Base-by-base conservation (phyloP, 371 early-diverging fungal species). In the Apophysomyces trapeziformis region DNA sequence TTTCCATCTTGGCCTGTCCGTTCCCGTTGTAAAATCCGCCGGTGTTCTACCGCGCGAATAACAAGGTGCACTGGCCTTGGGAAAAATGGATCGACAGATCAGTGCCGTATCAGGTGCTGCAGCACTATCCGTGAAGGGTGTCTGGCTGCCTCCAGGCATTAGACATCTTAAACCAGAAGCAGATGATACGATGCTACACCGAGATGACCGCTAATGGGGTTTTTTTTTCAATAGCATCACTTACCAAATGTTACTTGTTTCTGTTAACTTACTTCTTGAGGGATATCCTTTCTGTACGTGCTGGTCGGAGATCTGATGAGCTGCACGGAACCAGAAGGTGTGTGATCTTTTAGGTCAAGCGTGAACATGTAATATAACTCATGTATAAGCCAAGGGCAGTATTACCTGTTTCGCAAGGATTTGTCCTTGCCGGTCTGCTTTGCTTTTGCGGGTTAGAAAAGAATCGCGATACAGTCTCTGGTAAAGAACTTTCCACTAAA, bases 1-100 rank as follows among this genome's bases (percentile, higher is more conserved):
- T 9, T n/a, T 21, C 16, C 54, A 50, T 9, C 32, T 26, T 26
- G 54, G 5, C 4, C 21, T 2, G 21, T 50, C 21, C 21, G 1
- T n/a, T 50, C 16, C 1, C 18, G 21, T 21, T 9, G 21, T 1
- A 1, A 4, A 18, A 5, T 50, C n/a, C 11, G 21, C 54, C 5
- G 54, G 54, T 50, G 54, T 50, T 21, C 21, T 16, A 9, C 54
- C 54, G 21, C 54, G 54, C 54, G 54, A 50, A 21, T 50, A 50
- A 11, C 4, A 50, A 9, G 54, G 54, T 6, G 54, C 21, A n/a
- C 21, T n/a, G 46, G 6, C 6, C 6, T 5, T n/a, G 13, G 46
- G 16, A 45, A 45, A 45, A 6, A 13, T 7, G 16, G 54, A 21
- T 13, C 41, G 4, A 26, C 9, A 21, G 5, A n/a, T 50, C 1